Base-by-base conservation (phyloP, 2,329 filamentous ascomycete genomes). In the Sarocladium kiliense region DNA sequence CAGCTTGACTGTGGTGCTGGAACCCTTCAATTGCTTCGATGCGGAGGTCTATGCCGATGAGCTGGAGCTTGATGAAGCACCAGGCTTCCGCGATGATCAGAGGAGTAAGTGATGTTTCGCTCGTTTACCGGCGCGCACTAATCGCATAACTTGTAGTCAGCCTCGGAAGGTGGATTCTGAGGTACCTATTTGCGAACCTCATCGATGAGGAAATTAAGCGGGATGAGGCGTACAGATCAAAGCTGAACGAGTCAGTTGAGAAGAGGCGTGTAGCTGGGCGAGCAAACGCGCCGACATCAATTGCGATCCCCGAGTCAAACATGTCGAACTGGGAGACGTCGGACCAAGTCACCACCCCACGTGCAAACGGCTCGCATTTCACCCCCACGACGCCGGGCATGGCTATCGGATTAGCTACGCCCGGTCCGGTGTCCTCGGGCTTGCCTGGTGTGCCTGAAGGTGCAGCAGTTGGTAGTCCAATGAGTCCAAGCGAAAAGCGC, bases 21-120 rank as follows among this genome's bases (percentile, higher is more conserved):
- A 99, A 66, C 90, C 92, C 39, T 95, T 94, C 65, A 95, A 95
- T 62, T 97, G 92, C 68, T 99, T 99, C 63, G 94, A 99, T 71
- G 94, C 92, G 16, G 94, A 99, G 66, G 88, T 96, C 70, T 99
- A 99, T 68, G 93, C 91, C 1, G 94, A 99, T 67, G 92, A 97
- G 71, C 75, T 95, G 34, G 77, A 85, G 39, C 63, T 93, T 55
- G 81, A 88, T 11, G 86, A 91, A 59, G 76, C 82, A n/a, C 77
- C 88, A 18, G 87, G 92, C 12, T 96, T 96, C 65, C 80, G 88
- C 56, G 93, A 97, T 63, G 94, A 99, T 63, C 93, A 97, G 73
- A 84, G 94, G 74, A 96, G 89, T 93, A 80, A 66, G 85, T 69
- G 50, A n/a, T 21, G 2, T 36, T 21, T 25, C 32, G 4, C n/a